These are phyloP conservation scores for Dillenia suffruticosa DNA, from an alignment of 164 flowering plant genomes.

Conservation along the genomic window DNA sequence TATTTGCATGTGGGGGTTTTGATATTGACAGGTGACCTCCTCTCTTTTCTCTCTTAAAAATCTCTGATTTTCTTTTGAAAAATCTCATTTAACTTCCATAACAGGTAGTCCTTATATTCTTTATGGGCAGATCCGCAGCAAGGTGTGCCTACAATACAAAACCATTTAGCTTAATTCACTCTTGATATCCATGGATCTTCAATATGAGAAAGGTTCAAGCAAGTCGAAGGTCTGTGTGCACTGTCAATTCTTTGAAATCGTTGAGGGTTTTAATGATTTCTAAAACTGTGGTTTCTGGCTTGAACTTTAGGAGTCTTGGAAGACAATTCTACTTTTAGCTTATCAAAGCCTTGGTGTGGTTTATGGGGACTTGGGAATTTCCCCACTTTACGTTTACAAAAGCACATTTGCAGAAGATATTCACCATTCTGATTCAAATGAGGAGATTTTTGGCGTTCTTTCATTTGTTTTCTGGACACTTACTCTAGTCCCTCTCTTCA, in stretches of 20 bases:
- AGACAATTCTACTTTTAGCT: constrained; percentile 53
- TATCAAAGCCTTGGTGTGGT: constrained; percentile 93
- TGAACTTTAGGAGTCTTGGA: constrained; percentile 73
- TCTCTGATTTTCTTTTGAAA: neutral
- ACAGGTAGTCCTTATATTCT: neutral
- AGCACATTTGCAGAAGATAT: constrained; percentile 88
- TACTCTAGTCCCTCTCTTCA: constrained; percentile 64
- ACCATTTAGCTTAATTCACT: constrained; percentile 5
- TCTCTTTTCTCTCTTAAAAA: neutral
- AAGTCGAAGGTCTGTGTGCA: constrained; percentile 21
- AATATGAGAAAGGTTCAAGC: constrained; percentile 10
- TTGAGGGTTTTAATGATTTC: too few species aligned
- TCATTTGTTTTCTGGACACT: constrained; percentile 85
- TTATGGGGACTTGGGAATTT: constrained; percentile 83
- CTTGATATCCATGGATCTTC: constrained; percentile 25
- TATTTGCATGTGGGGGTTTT: constrained; percentile 8
- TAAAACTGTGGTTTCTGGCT: too few species aligned
- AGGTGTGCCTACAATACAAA: neutral
- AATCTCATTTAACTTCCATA: neutral
- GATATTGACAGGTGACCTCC: constrained; percentile 3
- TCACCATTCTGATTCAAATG: constrained; percentile 80
- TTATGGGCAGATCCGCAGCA: constrained; percentile 21
- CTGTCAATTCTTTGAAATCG: too few species aligned
- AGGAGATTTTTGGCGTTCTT: constrained; percentile 77
- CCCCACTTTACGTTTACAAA: constrained; percentile 82